Conservation (phyloP, 2,329 filamentous ascomycete species). For the Paracoccidioides brasiliensis region DNA sequence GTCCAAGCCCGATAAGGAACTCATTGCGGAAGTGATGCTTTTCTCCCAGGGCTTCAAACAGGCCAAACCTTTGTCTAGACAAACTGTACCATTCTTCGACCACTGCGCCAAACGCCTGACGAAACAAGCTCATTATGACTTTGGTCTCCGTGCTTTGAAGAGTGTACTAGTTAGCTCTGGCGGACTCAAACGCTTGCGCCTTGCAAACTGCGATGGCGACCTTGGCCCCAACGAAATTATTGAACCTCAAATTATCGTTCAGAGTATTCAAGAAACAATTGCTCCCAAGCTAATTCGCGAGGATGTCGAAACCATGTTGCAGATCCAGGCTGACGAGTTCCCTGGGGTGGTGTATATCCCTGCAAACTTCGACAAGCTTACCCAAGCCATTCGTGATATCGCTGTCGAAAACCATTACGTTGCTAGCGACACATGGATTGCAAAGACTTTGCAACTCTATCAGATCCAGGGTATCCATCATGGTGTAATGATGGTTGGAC, state of each 20-base stretch:
- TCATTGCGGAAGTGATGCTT: conserved; percentile 99
- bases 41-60: conserved; percentile 99
- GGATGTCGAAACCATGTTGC: conserved; percentile 78
- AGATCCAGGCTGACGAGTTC: conserved; percentile 76
- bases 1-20: conserved; percentile 98
- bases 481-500: conserved; percentile 99
- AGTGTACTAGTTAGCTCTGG: conserved; percentile 97
- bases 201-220: conserved; percentile 45
- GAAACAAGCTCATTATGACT: conserved; percentile 98
- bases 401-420: conserved; percentile 78
- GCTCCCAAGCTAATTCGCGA: conserved; percentile 89
- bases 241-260: conserved; percentile 94
- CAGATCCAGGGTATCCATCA: conserved; percentile 98
- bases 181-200: conserved; percentile 75
- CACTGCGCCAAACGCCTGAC: conserved; percentile 68
- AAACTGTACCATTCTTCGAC: conserved; percentile 97
- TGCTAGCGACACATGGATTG: conserved; percentile 91
- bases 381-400: conserved; percentile 67
- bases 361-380: conserved; percentile 67
- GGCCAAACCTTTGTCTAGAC: conserved; percentile 83
- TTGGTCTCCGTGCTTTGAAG: conserved; percentile 92
- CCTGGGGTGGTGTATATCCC: conserved; percentile 87
- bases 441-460: conserved; percentile 90
- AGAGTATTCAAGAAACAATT: conserved; percentile 96
- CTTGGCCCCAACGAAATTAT: conserved; percentile 57